Percentiles rank a stretch among this genome's conserved stretches.
Conservation (phyloP, 768 basidiomycete genomes). For the Russula foetens region DNA sequence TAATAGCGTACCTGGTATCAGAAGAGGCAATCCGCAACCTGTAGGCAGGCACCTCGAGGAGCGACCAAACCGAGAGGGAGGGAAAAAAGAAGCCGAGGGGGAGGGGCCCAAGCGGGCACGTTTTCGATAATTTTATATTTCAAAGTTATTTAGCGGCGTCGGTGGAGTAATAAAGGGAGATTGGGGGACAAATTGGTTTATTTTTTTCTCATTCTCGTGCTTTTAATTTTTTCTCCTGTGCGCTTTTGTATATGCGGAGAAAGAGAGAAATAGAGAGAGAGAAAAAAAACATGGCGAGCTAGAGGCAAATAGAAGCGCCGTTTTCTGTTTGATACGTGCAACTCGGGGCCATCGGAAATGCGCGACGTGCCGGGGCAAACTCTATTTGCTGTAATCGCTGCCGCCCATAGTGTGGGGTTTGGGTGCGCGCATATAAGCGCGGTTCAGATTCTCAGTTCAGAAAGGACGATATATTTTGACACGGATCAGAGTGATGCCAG, state of each 20-base stretch:
- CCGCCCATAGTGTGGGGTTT: background rate
- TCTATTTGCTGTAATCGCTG: constrained; percentile 4
- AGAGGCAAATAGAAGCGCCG: background rate
- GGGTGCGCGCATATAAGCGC: background rate
- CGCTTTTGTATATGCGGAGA: too few relatives aligned
- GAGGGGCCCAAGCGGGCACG: too few relatives aligned
- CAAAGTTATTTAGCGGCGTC: too few relatives aligned
- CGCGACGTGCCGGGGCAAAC: background rate
- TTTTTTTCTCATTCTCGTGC: too few relatives aligned
- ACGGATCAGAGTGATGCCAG: too few relatives aligned
- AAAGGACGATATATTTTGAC: background rate
- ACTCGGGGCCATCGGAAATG: background rate
- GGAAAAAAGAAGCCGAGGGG: background rate
- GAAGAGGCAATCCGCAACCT: background rate
- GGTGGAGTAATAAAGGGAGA: too few relatives aligned
- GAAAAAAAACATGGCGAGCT: background rate
- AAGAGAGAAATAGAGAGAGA: background rate
- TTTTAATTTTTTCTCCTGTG: too few relatives aligned
- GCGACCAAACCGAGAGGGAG: background rate
- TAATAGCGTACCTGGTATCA: background rate
- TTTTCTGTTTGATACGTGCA: constrained; percentile 1
- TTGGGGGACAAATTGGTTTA: too few relatives aligned
- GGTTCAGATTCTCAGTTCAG: background rate
- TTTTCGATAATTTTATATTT: too few relatives aligned
- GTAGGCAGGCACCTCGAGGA: background rate